Conservation (phyloP, 768 basidiomycete species). For the Leccinellum luteum region DNA sequence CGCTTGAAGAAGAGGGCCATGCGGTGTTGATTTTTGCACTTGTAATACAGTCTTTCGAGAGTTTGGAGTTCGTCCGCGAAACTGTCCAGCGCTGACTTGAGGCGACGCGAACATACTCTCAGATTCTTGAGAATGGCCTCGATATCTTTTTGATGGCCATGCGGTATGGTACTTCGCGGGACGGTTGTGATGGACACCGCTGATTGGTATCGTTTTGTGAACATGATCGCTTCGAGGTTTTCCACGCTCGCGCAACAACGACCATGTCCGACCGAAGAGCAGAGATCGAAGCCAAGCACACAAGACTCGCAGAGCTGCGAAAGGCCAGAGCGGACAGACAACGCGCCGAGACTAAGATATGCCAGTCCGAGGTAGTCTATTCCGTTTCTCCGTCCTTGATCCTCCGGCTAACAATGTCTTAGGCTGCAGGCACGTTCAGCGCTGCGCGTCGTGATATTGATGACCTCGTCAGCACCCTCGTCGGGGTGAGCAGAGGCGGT, state of each 20-base stretch:
- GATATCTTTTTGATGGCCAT: slow-evolving; percentile 37
- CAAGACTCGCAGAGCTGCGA: slow-evolving; percentile 82
- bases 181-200: slow-evolving; percentile 10
- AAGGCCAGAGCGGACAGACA: slow-evolving; percentile 73
- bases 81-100: slow-evolving; percentile 41
- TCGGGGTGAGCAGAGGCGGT: slow-evolving; percentile 46
- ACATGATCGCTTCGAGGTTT: slow-evolving; percentile 3
- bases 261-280: slow-evolving; percentile 67
- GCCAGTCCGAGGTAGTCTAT: slow-evolving; percentile 23
- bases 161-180: slow-evolving; percentile 17
- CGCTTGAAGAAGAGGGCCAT: slow-evolving; percentile 59
- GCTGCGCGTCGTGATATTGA: slow-evolving; percentile 58
- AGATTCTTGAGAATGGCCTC: slow-evolving; percentile 62
- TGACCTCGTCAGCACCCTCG: slow-evolving; percentile 60
- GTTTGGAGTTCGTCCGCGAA: slow-evolving; percentile 40
- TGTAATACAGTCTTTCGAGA: slow-evolving; percentile 70
- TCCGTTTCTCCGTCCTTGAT: not conserved
- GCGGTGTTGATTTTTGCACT: slow-evolving; percentile 68
- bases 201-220: slow-evolving; percentile 4
- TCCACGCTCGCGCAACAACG: slow-evolving; percentile 4
- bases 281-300: slow-evolving; percentile 89
- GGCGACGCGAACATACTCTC: slow-evolving; percentile 51
- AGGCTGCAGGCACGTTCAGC: slow-evolving; percentile 42
- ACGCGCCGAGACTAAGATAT: slow-evolving; percentile 47
- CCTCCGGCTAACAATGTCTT: not conserved